These are phyloP conservation scores for Coniella lustricola DNA, from an alignment of 2,329 filamentous ascomycete species.

Conservation along the genomic window DNA sequence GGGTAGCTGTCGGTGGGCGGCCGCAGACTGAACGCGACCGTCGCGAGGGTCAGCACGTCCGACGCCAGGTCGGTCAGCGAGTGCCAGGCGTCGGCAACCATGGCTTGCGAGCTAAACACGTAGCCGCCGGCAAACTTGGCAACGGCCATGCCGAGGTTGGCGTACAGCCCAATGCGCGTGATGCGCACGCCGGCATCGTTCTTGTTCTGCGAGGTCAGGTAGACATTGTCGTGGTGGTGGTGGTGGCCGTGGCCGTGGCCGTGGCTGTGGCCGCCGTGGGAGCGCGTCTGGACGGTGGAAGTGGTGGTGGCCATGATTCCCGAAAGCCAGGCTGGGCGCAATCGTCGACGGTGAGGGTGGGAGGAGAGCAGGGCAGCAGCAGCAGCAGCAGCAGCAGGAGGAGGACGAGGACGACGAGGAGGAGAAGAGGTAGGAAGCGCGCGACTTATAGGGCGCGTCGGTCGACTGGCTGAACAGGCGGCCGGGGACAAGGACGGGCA, in stretches of 20 bases:
- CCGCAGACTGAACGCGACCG: conserved; percentile 86
- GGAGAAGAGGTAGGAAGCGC: too few relatives aligned
- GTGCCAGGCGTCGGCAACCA: conserved; percentile 91
- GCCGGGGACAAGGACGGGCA: conserved; percentile 12
- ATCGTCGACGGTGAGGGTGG: conserved; percentile 7
- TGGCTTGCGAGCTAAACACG: conserved; percentile 87
- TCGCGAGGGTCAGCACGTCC: conserved; percentile 87
- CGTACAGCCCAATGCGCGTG: conserved; percentile 78
- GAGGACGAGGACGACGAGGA: conserved; percentile 7
- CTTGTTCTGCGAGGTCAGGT: conserved; percentile 74
- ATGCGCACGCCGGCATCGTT: conserved; percentile 91
- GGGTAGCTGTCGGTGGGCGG: conserved; percentile 80
- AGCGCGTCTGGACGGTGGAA: conserved; percentile 24
- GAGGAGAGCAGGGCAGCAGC: conserved; percentile 10
- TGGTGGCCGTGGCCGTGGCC: conserved; percentile 64
- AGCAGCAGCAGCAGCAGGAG: too few relatives aligned
- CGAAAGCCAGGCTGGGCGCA: conserved; percentile 19
- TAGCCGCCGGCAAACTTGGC: conserved; percentile 90
- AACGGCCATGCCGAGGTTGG: conserved; percentile 90
- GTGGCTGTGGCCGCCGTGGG: conserved; percentile 40
- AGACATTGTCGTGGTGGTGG: conserved; percentile 80
- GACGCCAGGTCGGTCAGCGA: conserved; percentile 92
- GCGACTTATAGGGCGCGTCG: conserved; percentile 7
- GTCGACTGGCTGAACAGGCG: conserved; percentile 6
- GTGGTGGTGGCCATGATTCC: conserved; percentile 20